Conservation (phyloP, 2,329 filamentous ascomycete genomes). For the Botrytis galanthina region DNA sequence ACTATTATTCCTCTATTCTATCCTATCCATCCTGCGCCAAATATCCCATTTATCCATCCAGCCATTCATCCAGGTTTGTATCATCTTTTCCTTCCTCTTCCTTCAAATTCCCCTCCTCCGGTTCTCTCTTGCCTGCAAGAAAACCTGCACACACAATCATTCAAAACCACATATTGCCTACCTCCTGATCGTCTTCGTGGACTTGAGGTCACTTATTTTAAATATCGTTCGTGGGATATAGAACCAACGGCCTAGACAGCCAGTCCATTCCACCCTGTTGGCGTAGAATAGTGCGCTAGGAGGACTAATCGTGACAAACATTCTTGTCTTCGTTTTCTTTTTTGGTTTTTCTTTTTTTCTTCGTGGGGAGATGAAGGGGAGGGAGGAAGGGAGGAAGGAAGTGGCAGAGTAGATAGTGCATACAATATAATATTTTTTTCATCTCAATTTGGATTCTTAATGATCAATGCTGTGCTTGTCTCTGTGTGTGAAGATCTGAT, state of each 20-base stretch:
- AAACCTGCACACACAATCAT: neutral
- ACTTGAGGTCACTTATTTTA: constrained; percentile 41
- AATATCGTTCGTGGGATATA: constrained; percentile 42
- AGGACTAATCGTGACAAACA: constrained; percentile 43
- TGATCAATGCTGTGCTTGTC: neutral
- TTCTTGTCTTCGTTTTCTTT: neutral
- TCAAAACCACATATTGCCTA: constrained; percentile 42
- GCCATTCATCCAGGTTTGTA: neutral
- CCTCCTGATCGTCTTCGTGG: constrained; percentile 40
- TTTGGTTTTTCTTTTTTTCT: neutral
- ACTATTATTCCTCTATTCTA: neutral
- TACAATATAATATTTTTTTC: neutral
- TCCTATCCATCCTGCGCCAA: neutral
- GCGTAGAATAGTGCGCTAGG: constrained; percentile 39
- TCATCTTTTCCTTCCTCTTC: too few species aligned
- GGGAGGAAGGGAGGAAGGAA: neutral
- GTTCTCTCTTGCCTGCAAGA: neutral
- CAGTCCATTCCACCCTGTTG: constrained; percentile 42
- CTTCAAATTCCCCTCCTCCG: neutral
- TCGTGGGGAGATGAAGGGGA: neutral
- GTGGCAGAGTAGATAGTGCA: neutral
- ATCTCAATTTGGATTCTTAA: neutral
- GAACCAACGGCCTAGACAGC: constrained; percentile 42
- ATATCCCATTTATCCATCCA: neutral
- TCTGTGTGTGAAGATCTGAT: neutral